Percentiles rank a stretch among this genome's conserved stretches.
These are phyloP conservation scores for Calonectria pseudoreteaudii DNA, from an alignment of 2,329 filamentous ascomycete species.

Conservation along the genomic window DNA sequence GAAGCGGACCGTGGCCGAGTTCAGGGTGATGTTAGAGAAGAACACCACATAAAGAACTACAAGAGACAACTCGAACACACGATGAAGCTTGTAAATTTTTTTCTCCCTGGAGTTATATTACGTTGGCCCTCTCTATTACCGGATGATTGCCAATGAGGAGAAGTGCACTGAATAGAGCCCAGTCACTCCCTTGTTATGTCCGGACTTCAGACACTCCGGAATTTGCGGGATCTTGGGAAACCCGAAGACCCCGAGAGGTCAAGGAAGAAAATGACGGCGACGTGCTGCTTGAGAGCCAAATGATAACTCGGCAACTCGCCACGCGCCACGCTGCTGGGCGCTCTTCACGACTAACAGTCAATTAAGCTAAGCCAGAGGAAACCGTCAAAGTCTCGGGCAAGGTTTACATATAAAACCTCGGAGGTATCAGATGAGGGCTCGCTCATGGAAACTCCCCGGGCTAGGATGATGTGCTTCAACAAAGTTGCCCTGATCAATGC, in stretches of 20 bases:
- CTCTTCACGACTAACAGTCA: not conserved
- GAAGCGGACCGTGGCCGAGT: not conserved
- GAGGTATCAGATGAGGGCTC: not conserved
- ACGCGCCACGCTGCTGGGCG: not conserved
- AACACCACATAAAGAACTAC: slow-evolving; percentile 18
- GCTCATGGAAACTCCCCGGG: not conserved
- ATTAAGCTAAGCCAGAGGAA: not conserved
- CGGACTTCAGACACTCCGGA: not conserved
- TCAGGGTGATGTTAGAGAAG: slow-evolving; percentile 24
- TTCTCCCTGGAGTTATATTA: slow-evolving; percentile 29
- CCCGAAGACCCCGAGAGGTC: too few relatives aligned
- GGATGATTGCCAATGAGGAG: not conserved
- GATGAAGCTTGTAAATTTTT: slow-evolving; percentile 18
- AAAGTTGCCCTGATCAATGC: not conserved
- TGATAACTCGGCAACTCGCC: not conserved
- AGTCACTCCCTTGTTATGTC: slow-evolving; percentile 17
- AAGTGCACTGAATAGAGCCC: slow-evolving; percentile 24
- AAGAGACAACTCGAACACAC: slow-evolving; percentile 11
- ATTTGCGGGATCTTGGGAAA: not conserved
- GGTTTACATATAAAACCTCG: not conserved
- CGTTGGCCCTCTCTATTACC: too few relatives aligned
- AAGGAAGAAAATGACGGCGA: not conserved
- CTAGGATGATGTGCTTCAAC: not conserved
- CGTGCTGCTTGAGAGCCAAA: not conserved
- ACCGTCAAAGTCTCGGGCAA: not conserved